Conservation (phyloP, 176 grass and related monocot genomes). For the Ananas comosus region DNA sequence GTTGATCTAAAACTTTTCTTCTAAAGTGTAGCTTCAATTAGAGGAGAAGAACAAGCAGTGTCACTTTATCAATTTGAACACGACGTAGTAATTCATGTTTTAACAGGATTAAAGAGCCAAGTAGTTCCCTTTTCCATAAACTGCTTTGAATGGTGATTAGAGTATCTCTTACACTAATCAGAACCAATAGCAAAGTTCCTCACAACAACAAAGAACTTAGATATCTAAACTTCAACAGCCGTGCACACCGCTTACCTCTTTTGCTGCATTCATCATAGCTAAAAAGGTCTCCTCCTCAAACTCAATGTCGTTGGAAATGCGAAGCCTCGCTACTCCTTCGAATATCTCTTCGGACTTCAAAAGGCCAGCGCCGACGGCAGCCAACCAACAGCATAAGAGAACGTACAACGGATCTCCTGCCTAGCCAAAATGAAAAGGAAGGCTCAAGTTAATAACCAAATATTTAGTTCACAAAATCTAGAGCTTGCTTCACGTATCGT, state of each 20-base stretch:
- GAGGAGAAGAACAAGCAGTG: too few relatives aligned
- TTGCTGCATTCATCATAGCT: slow-evolving; percentile 66
- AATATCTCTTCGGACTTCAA: slow-evolving; percentile 92
- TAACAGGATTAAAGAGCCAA: too few relatives aligned
- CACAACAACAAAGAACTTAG: background rate
- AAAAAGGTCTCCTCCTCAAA: slow-evolving; percentile 96
- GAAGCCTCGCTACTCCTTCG: slow-evolving; percentile 87
- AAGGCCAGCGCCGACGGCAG: slow-evolving; percentile 66
- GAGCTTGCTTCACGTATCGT: background rate
- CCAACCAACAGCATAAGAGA: slow-evolving; percentile 85
- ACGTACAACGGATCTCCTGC: slow-evolving; percentile 80
- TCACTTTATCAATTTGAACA: too few relatives aligned
- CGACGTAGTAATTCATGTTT: too few relatives aligned
- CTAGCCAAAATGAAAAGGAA: slow-evolving; percentile 10
- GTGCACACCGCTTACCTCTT: slow-evolving; percentile 30
- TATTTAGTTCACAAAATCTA: background rate
- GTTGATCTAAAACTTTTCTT: too few relatives aligned
- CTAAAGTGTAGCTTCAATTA: too few relatives aligned
- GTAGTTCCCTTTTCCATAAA: too few relatives aligned
- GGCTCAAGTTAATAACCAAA: background rate
- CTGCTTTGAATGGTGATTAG: too few relatives aligned
- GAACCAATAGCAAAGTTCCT: background rate
- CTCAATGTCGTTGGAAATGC: slow-evolving; percentile 93
- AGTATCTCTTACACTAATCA: background rate
- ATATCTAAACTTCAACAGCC: background rate